Conservation (phyloP, 2,329 filamentous ascomycete genomes). For the Calonectria honghensis region DNA sequence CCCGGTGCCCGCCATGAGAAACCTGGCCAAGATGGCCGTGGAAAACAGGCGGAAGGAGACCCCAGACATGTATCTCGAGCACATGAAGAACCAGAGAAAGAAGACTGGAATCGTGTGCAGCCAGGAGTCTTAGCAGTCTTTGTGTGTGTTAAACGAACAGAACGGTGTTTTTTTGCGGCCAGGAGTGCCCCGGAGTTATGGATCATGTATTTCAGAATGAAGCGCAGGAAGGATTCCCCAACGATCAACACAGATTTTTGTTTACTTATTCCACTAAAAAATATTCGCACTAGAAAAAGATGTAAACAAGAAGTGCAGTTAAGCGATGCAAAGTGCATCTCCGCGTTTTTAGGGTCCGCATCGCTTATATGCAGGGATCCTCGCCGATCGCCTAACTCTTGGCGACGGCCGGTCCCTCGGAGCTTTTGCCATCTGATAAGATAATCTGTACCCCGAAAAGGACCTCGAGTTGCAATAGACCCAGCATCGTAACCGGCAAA, state of each 20-base stretch:
- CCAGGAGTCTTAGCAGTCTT: background rate
- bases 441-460: conserved; percentile 40
- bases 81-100: conserved; percentile 27
- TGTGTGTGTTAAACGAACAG: background rate
- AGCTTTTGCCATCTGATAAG: conserved; percentile 44
- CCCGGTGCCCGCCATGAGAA: conserved; percentile 24
- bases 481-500: background rate
- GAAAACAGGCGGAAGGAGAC: conserved; percentile 18
- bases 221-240: conserved; percentile 16
- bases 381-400: conserved; percentile 16
- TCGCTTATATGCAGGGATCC: conserved; percentile 27
- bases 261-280: background rate
- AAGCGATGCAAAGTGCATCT: background rate
- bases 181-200: conserved; percentile 14
- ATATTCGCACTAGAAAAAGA: too few relatives aligned
- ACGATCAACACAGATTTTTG: background rate
- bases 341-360: background rate
- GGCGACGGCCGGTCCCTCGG: background rate
- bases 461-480: background rate
- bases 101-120: conserved; percentile 21
- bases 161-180: background rate
- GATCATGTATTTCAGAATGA: background rate
- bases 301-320: background rate
- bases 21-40: conserved; percentile 21
- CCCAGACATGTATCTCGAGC: conserved; percentile 21